Evolutionary conservation across 371 early-diverging fungal genomes (phyloP).

Genomic region (Saksenaea oblongispora): DNA sequence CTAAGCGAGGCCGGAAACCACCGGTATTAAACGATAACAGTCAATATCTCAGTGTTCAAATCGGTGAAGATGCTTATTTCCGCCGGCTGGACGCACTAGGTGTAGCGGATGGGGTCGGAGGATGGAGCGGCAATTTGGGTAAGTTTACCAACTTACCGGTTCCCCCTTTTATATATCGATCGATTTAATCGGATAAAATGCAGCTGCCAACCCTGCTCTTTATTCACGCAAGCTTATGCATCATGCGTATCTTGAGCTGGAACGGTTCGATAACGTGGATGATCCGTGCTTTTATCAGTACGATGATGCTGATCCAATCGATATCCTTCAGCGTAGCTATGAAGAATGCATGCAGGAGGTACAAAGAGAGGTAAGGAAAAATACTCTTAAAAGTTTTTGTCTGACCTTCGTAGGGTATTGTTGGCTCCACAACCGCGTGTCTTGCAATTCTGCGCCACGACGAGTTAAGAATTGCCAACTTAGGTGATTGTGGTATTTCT

Average conservation of each 20-base stretch:
- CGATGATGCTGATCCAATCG: conserved; percentile 75
- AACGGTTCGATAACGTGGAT: conserved; percentile 62
- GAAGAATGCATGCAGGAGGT: conserved; percentile 72
- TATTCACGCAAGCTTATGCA: conserved; percentile 94
- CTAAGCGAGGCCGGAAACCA: conserved; percentile 54
- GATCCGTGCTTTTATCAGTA: conserved; percentile 58
- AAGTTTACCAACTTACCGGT: conserved; percentile 12
- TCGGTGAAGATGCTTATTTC: conserved; percentile 87
- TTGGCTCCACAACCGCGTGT: conserved; percentile 92
- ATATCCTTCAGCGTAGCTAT: conserved; percentile 79
- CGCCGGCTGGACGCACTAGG: conserved; percentile 76
- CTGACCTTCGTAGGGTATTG: conserved; percentile 44
- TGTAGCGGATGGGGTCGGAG: conserved; percentile 86
- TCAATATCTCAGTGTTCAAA: conserved; percentile 68
- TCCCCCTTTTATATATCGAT: conserved; percentile 10
- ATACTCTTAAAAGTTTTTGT: not conserved
- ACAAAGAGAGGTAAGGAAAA: conserved; percentile 54
- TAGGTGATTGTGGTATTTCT: conserved; percentile 93
- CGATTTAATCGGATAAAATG: not conserved
- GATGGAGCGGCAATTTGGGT: conserved; percentile 61
- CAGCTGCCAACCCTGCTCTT: conserved; percentile 85
- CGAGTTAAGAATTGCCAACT: conserved; percentile 88
- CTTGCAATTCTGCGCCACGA: conserved; percentile 86
- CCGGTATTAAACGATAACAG: conserved; percentile 54
- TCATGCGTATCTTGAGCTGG: conserved; percentile 80